These are phyloP conservation scores for Chaetomium sp. DNA, from an alignment of 2,329 filamentous ascomycete genomes.

Conservation along the genomic window DNA sequence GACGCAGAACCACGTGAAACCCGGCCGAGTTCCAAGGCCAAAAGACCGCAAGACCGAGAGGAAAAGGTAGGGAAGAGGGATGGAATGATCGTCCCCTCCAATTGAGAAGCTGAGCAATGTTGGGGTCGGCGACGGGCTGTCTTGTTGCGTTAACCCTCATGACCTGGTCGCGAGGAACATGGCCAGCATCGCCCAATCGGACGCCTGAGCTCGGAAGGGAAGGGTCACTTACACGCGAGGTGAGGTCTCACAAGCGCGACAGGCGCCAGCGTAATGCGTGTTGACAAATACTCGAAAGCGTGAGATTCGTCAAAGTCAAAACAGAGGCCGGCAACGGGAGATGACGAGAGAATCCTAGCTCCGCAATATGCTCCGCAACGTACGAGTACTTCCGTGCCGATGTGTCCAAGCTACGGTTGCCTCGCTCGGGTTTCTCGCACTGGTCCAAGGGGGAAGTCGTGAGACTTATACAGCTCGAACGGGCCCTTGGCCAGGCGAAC, in stretches of 20 bases:
- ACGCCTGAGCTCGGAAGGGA: not conserved
- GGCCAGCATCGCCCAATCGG: not conserved
- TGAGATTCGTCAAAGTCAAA: not conserved
- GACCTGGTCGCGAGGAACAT: not conserved
- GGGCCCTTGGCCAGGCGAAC: not conserved
- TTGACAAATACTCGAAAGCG: not conserved
- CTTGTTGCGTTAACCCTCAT: not conserved
- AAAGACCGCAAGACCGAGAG: not conserved
- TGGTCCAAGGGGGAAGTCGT: too few relatives aligned
- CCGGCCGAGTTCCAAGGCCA: not conserved
- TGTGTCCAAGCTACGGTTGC: too few relatives aligned
- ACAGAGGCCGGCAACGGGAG: not conserved
- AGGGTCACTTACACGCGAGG: conserved; percentile 7
- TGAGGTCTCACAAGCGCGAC: not conserved
- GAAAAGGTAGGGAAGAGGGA: too few relatives aligned
- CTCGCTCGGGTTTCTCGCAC: too few relatives aligned
- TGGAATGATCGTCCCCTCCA: too few relatives aligned
- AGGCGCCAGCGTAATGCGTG: not conserved
- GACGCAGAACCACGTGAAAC: not conserved
- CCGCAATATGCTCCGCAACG: too few relatives aligned
- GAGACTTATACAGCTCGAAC: conserved; percentile 15
- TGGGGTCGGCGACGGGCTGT: not conserved
- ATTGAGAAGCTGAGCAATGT: too few relatives aligned
- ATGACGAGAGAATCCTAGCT: too few relatives aligned
- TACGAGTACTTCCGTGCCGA: too few relatives aligned